phyloP scores from a whole-genome alignment of 495 filamentous ascomycete species.

The Podospora tetraspora region DNA sequence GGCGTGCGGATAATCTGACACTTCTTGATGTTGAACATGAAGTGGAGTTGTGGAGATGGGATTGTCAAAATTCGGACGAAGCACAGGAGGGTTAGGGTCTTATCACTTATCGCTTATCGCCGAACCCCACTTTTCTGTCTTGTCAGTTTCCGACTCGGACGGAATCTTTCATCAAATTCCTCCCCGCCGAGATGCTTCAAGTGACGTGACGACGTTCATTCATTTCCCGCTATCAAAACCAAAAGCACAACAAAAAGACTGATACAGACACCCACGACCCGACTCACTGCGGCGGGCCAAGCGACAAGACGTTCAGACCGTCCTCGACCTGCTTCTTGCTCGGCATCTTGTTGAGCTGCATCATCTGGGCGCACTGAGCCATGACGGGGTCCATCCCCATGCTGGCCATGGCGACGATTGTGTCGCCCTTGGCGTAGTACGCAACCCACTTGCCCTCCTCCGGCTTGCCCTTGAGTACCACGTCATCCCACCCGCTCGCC shows the following conservation, averaged over 20 bases:
- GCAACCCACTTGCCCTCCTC: slow-evolving; percentile 82
- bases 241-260: background rate
- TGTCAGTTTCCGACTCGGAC: background rate
- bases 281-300: slow-evolving; percentile 36
- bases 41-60: background rate
- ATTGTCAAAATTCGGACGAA: background rate
- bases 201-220: background rate
- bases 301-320: slow-evolving; percentile 66
- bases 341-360: slow-evolving; percentile 78
- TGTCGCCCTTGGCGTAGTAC: slow-evolving; percentile 82
- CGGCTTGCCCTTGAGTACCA: slow-evolving; percentile 69
- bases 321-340: slow-evolving; percentile 67
- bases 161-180: no score
- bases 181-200: background rate
- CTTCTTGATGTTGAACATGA: background rate
- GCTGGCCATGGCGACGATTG: slow-evolving; percentile 83
- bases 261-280: background rate
- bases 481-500: slow-evolving; percentile 71
- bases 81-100: background rate
- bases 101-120: background rate
- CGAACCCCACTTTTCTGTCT: no score
- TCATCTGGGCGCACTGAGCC: slow-evolving; percentile 75
- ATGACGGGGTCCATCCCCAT: slow-evolving; percentile 90
- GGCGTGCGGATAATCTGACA: no score
- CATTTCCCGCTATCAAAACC: background rate